Evolutionary conservation across 2,329 filamentous ascomycete species (phyloP).

Genomic region (Neofusicoccum sp.): DNA sequence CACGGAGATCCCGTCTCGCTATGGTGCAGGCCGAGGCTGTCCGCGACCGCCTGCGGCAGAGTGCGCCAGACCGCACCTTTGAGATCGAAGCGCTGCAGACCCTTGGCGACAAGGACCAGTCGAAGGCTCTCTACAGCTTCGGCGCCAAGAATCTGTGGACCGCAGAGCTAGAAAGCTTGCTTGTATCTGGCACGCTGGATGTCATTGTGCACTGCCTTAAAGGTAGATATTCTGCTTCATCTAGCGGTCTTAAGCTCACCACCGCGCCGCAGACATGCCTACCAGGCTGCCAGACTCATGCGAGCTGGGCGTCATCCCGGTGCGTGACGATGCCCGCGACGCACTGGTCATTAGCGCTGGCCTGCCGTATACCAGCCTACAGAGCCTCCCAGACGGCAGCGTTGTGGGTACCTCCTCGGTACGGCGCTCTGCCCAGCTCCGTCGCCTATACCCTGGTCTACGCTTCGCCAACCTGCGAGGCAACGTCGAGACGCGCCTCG

Average conservation of each 20-base stretch:
- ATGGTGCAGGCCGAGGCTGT: conserved; percentile 79
- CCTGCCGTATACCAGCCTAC: conserved; percentile 61
- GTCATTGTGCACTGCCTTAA: conserved; percentile 90
- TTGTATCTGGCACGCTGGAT: conserved; percentile 70
- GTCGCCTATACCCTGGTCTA: conserved; percentile 73
- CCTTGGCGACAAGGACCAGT: conserved; percentile 85
- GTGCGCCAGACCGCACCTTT: conserved; percentile 68
- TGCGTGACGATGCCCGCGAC: conserved; percentile 62
- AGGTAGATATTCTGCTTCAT: conserved; percentile 41
- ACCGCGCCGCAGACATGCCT: conserved; percentile 69
- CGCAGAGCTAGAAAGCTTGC: conserved; percentile 78
- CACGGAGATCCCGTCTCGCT: conserved; percentile 81
- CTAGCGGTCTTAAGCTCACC: neutral
- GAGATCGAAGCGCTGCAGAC: conserved; percentile 78
- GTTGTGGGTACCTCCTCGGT: conserved; percentile 90
- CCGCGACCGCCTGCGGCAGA: conserved; percentile 61
- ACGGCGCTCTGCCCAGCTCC: conserved; percentile 81
- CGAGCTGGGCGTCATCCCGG: conserved; percentile 71
- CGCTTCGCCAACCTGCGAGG: conserved; percentile 81
- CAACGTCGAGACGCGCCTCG: conserved; percentile 84
- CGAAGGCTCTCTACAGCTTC: conserved; percentile 83
- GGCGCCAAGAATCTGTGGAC: conserved; percentile 95
- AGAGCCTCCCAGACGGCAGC: conserved; percentile 73
- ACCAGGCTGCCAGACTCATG: conserved; percentile 76
- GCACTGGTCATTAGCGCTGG: conserved; percentile 48